phyloP scores from a whole-genome alignment of 371 early-diverging fungal genomes.

The Syncephalastrum racemosum region DNA sequence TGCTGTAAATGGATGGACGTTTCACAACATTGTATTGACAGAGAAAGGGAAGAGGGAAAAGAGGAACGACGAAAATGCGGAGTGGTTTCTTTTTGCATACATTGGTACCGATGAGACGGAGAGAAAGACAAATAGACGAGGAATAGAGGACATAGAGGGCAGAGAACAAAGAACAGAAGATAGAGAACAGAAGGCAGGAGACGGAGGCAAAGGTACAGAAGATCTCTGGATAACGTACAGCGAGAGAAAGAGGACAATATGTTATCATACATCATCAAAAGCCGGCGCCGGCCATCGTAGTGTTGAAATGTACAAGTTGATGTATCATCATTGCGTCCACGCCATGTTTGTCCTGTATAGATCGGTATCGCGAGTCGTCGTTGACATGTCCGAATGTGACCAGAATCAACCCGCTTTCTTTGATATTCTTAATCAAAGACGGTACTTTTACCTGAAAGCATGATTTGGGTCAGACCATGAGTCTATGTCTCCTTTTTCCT shows the following conservation, averaged over 20 bases:
- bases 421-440: conserved; percentile 80
- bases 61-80: not conserved
- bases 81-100: not conserved
- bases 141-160: not conserved
- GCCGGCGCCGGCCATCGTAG: conserved; percentile 49
- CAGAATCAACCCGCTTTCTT: conserved; percentile 87
- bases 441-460: conserved; percentile 79
- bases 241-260: too few relatives aligned
- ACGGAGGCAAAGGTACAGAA: not conserved
- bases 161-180: not conserved
- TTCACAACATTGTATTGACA: not conserved
- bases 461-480: not conserved
- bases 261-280: conserved; percentile 19
- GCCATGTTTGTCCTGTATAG: conserved; percentile 75
- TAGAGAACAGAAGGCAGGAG: not conserved
- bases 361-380: conserved; percentile 54
- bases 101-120: not conserved
- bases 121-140: not conserved
- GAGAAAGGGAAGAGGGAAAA: conserved; percentile 2
- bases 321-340: conserved; percentile 84
- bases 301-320: conserved; percentile 47
- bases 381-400: conserved; percentile 85
- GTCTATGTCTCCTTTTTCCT: not conserved
- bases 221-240: not conserved
- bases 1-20: too few relatives aligned